Evolutionary conservation across 176 grass and related monocot species (phyloP).

Genomic region (Thalia dealbata): DNA sequence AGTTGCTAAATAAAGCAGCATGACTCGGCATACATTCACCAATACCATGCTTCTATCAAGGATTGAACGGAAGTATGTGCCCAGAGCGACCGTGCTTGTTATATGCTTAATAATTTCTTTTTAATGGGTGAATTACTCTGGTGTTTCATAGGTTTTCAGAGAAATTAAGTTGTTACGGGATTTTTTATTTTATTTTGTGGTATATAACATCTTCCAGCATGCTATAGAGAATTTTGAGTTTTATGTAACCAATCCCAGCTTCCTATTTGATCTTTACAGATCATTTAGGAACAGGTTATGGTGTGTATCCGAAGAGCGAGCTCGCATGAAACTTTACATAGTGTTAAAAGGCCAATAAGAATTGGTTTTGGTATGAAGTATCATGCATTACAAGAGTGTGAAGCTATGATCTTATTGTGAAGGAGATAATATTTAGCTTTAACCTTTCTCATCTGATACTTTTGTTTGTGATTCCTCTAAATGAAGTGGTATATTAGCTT

Average conservation of each 20-base stretch:
- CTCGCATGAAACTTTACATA: too few relatives aligned
- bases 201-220: too few relatives aligned
- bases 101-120: not conserved
- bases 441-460: too few relatives aligned
- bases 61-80: not conserved
- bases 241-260: not conserved
- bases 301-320: too few relatives aligned
- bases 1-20: too few relatives aligned
- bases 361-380: not conserved
- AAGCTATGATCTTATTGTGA: not conserved
- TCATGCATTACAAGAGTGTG: not conserved
- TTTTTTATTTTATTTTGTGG: too few relatives aligned
- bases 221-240: too few relatives aligned
- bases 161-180: not conserved
- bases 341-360: not conserved
- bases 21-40: too few relatives aligned
- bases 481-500: not conserved
- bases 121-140: not conserved
- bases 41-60: too few relatives aligned
- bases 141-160: not conserved
- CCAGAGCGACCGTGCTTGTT: not conserved
- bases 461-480: not conserved
- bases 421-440: not conserved
- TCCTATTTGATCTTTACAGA: too few relatives aligned
- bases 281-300: too few relatives aligned